Base-by-base conservation (phyloP, 306 rosid genomes). In the Dalbergia oliveri region DNA sequence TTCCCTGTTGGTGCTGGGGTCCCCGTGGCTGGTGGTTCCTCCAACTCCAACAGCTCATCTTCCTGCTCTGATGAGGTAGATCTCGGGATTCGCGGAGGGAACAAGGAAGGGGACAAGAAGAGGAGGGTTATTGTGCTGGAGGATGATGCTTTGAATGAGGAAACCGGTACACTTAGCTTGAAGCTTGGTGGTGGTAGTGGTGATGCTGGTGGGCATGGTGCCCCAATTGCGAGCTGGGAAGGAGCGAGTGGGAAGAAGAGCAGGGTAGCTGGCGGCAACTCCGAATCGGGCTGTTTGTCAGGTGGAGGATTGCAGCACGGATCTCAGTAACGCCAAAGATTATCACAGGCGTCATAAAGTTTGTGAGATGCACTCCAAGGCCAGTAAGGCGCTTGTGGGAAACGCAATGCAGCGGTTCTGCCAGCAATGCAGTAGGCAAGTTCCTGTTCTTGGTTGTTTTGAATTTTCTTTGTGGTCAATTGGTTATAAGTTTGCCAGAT, bases 401-500 rank as follows among this genome's bases (percentile, higher is more conserved):
- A 91, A 83, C 37, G 81, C 83, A 14, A 79, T 93, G 99, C 98
- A 95, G 81, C 83, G 99, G 39, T 95, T 95, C 83, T 95, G 99
- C 81, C 99, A 95, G 71, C 99, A 95, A 76, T 95, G 99, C 78
- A 95, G 99, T 76, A 88, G 99, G 99, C 90, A 75, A 80, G 88
- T 76, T 76, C 47, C 50, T 21, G 51, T 56, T 65, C 74, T 69
- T 14, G 44, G 50, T 65, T 86, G 34, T 10, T 68, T 37, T 63
- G n/a, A 53, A 50, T 54, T 57, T 50, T 66, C n/a, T 56, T 58
- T 11, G 39, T 23, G 41, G 83, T 80, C 37, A 50, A 47, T 82
- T 11, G 6, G 37, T 41, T 86, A 1, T n/a, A 58, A 12, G n/a
- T 65, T 49, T 74, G n/a, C 16, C 12, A 5, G 41, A 13, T 3